Conservation (phyloP, 768 basidiomycete genomes). For the Auricularia cornea region DNA sequence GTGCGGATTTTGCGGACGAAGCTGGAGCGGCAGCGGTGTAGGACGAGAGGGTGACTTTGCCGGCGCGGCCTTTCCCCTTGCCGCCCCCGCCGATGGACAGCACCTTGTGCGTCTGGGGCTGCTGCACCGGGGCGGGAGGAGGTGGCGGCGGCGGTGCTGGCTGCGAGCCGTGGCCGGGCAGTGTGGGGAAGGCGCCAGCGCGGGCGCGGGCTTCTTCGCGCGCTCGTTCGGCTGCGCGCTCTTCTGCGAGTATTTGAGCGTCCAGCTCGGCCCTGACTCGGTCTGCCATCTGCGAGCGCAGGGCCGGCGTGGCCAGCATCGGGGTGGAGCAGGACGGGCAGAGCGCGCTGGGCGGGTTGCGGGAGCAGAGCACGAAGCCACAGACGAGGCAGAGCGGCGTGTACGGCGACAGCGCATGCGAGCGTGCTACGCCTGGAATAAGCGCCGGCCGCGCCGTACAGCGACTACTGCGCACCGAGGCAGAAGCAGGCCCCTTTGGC, state of each 20-base stretch:
- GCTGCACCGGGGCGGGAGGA: constrained; percentile 16
- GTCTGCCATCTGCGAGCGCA: constrained; percentile 30
- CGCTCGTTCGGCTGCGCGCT: constrained; percentile 36
- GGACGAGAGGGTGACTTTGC: constrained; percentile 45
- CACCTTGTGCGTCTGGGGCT: constrained; percentile 42
- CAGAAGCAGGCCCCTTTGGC: constrained; percentile 65
- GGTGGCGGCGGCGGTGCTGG: constrained; percentile 4
- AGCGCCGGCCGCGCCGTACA: background rate
- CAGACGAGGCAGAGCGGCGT: constrained; percentile 48
- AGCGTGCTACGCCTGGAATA: constrained; percentile 36
- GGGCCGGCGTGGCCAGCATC: constrained; percentile 29
- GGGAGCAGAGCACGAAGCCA: constrained; percentile 52
- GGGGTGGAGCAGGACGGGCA: constrained; percentile 46
- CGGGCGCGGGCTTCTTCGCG: constrained; percentile 41
- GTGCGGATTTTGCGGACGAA: constrained; percentile 26
- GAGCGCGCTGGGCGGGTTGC: constrained; percentile 45
- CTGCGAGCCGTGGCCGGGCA: constrained; percentile 19
- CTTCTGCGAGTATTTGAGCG: constrained; percentile 38
- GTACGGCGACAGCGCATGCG: constrained; percentile 50
- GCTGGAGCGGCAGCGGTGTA: constrained; percentile 30
- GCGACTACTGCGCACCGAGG: constrained; percentile 35
- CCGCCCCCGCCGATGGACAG: constrained; percentile 44
- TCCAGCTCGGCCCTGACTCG: constrained; percentile 24
- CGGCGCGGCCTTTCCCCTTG: constrained; percentile 19
- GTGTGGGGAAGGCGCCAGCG: constrained; percentile 55